Percentiles rank a stretch among this genome's conserved stretches.
Conservation (phyloP, 768 basidiomycete species). For the Leucosporidium yakuticum region DNA sequence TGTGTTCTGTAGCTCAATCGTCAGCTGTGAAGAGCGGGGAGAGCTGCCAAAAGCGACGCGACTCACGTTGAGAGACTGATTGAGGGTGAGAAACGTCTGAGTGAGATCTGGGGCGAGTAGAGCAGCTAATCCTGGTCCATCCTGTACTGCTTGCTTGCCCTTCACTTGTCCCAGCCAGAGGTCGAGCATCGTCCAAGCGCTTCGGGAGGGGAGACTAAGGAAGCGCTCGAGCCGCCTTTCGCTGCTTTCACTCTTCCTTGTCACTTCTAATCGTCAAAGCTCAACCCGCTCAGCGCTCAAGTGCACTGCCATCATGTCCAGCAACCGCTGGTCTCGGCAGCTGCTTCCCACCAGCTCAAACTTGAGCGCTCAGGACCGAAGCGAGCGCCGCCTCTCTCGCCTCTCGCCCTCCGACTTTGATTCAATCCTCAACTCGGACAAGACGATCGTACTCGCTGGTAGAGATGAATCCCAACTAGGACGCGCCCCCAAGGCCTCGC, state of each 20-base stretch:
- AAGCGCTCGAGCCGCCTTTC: too few relatives aligned
- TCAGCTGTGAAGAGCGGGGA: neutral
- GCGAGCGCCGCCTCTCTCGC: slow-evolving; percentile 16
- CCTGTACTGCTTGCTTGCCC: too few relatives aligned
- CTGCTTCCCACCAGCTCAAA: too few relatives aligned
- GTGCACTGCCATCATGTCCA: too few relatives aligned
- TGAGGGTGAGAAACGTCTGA: slow-evolving; percentile 1
- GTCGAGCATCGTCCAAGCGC: too few relatives aligned
- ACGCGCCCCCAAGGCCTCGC: neutral
- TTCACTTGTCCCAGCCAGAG: too few relatives aligned
- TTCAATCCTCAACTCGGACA: slow-evolving; percentile 10
- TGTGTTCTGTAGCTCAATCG: neutral
- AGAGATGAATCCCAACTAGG: slow-evolving; percentile 17
- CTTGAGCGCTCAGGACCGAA: neutral
- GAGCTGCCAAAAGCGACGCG: neutral
- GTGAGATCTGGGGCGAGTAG: neutral
- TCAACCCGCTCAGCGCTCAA: too few relatives aligned
- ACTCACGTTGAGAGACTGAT: slow-evolving; percentile 10
- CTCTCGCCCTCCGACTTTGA: slow-evolving; percentile 31
- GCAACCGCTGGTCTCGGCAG: too few relatives aligned
- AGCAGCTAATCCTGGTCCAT: neutral
- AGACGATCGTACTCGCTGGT: neutral
- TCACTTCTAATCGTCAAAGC: too few relatives aligned
- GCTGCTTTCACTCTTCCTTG: too few relatives aligned
- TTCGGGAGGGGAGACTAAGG: too few relatives aligned